Base-by-base conservation (phyloP, 1,139 yeast genomes). In the Diutina rugosa region DNA sequence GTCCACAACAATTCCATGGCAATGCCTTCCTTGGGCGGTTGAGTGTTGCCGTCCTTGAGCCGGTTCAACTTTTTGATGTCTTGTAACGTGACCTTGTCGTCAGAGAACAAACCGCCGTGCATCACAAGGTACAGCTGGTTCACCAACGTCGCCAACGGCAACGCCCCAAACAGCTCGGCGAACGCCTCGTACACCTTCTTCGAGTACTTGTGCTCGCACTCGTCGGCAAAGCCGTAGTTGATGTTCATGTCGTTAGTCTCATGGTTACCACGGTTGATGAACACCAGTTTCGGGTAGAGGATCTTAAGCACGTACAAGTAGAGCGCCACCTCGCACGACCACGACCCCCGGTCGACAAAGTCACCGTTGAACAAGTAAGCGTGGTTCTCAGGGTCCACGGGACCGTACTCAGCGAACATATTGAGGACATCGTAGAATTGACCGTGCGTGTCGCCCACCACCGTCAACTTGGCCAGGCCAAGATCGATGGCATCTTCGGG, bases 1-100 rank as follows among this genome's bases (percentile, higher is more conserved):
- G 98, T 89, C 99, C 99, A 93, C 59, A 93, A 76, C 68, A 95
- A 78, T 67, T 93, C 99, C 97, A 91, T 93, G 69, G 95, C 95
- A 55, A 90, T 74, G 9, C 99, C 99, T 58, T 87, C 90, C 63
- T 85, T 80, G 53, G 96, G 95, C 21, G 97, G 97, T 71, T 90
- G 97, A 32, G 82, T 77, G 38, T 78, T 70, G 2, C 80, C 79
- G 55, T 83, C 80, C 18, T 60, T 58, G 68, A 84, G 81, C 61
- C 97, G 74, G 66, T 90, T 83, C 61, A 86, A 76, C 46, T 79
- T 76, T 63, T 87, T 82, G 62, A 93, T 82, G 63, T 91, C 96
- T 29, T 83, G 82, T 55, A 93, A 67, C 1, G 85, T 83, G 44
- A 87, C 81, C 47, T 77, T 75, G 63, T 88, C 93, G 62, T 85